Evolutionary conservation across 208 protist species (phyloP), one percentile per base, ranked within the genome.

Genomic region (Trypanosoma melophagium): DNA sequence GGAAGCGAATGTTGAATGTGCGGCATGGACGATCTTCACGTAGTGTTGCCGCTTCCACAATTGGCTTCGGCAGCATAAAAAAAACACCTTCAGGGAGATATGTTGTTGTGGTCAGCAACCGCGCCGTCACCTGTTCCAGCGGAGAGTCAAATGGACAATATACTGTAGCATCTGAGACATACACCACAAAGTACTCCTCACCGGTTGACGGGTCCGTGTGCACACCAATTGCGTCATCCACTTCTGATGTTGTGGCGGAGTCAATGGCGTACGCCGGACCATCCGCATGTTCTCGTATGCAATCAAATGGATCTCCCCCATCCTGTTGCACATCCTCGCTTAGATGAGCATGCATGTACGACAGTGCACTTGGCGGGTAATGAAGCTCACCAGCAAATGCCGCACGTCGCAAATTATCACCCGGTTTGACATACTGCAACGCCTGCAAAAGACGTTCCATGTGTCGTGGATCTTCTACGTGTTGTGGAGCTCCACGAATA

Each of bases 51-150:
- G 84, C 86, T 73, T 92, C 85, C 3, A 96, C 82, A 59, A 96
- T 89, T 1, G 81, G 78, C 58, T 90, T 90, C 10, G 91, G 91
- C 21, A 96, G 72, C 91, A 96, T 96, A 62, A 93, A 96, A 59
- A 77, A 96, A 45, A 96, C 91, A 3, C 84, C 80, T 60, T 96
- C 87, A 0, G 91, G 91, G 19, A 96, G 83, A 66, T 96, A 96
- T 19, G 88, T 94, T 51, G 91, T 96, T 1, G 91, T 96, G 17
- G 80, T 81, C 22, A 96, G 84, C 21, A 77, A 69, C 38, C 87
- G 79, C 31, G 86, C 91, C 17, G 88, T 96, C 45, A 93, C n/a
- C 57, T 90, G 83, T 71, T 96, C 87, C 31, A 96, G 75, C 21
- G 74, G 31, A 64, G 80, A 89, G 66, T 93, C 88, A 55, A 86